Evolutionary conservation across 495 filamentous ascomycete species (phyloP).

Genomic region (Penicillium herquei): DNA sequence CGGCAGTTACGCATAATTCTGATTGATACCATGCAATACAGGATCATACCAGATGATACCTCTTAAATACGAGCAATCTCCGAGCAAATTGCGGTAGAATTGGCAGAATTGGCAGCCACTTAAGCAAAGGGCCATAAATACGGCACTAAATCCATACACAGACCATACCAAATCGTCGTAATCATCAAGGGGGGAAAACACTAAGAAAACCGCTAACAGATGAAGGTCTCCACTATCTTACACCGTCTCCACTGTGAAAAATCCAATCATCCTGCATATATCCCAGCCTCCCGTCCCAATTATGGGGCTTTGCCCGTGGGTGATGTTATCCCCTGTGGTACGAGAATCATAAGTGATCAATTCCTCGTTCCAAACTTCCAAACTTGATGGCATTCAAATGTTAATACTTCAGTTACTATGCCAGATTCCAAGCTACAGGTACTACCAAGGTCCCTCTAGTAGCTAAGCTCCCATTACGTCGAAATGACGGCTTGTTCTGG

Average conservation of each 20-base stretch:
- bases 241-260: too few species aligned
- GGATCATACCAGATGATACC: neutral
- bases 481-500: neutral
- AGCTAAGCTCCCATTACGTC: neutral
- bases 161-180: too few species aligned
- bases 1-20: neutral
- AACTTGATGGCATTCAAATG: too few species aligned
- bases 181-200: too few species aligned
- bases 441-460: too few species aligned
- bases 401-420: too few species aligned
- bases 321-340: conserved; percentile 6
- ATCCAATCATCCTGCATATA: neutral
- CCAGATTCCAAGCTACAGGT: too few species aligned
- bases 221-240: too few species aligned
- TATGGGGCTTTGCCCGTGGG: conserved; percentile 8
- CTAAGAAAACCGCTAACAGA: too few species aligned
- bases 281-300: neutral
- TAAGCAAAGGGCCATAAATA: neutral
- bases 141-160: too few species aligned
- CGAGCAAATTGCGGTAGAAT: neutral
- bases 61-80: neutral
- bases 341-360: too few species aligned
- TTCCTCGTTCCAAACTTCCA: too few species aligned
- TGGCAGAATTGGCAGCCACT: neutral
- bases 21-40: neutral